A percentile compares a stretch with the other conserved stretches of the same genome.
These are phyloP conservation scores for Parasitella parasitica DNA, from an alignment of 371 early-diverging fungal genomes.

Conservation along the genomic window DNA sequence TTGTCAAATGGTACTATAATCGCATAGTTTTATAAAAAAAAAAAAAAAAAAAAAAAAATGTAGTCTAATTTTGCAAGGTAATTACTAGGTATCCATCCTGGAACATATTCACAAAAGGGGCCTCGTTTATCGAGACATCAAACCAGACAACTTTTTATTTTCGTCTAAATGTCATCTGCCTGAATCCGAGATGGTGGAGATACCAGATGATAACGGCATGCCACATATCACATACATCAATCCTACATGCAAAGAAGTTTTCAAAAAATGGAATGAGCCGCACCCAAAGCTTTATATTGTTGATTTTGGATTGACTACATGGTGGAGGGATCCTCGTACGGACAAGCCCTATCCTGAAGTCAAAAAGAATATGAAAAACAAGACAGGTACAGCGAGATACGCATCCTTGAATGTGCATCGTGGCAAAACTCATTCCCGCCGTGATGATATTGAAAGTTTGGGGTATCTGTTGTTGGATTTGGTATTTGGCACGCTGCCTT, in stretches of 20 bases:
- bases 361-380: conserved; percentile 42
- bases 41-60: not conserved
- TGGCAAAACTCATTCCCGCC: conserved; percentile 54
- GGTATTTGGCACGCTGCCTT: conserved; percentile 56
- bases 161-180: conserved; percentile 32
- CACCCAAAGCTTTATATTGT: conserved; percentile 44
- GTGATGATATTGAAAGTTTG: conserved; percentile 64
- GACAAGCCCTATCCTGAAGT: conserved; percentile 48
- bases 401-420: conserved; percentile 62
- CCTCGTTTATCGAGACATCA: conserved; percentile 79
- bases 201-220: conserved; percentile 15
- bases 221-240: conserved; percentile 17
- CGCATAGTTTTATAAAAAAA: not conserved
- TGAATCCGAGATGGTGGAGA: conserved; percentile 30
- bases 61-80: too few species aligned
- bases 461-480: conserved; percentile 63
- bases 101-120: conserved; percentile 96
- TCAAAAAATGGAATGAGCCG: conserved; percentile 21
- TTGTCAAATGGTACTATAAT: conserved; percentile 50
- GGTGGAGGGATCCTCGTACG: conserved; percentile 46
- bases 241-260: conserved; percentile 28
- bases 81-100: conserved; percentile 93
- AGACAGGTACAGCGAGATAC: conserved; percentile 68
- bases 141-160: conserved; percentile 97
- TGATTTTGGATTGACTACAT: conserved; percentile 58